These are phyloP conservation scores for Boletus reticulatus DNA, from an alignment of 768 basidiomycete species.

Conservation along the genomic window DNA sequence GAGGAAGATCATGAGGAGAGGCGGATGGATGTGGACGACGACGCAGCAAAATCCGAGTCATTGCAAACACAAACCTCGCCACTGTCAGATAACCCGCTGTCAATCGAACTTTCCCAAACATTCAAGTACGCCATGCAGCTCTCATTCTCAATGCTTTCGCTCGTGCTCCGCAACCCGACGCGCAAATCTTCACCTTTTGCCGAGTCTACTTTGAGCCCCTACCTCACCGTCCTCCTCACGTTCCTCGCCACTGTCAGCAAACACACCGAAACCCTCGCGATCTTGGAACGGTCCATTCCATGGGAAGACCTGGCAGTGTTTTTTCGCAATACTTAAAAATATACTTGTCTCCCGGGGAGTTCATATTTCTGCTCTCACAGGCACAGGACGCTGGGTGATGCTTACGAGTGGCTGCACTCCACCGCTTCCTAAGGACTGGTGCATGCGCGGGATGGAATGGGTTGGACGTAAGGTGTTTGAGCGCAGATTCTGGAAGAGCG, in stretches of 20 bases:
- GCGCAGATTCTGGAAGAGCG: constrained; percentile 90
- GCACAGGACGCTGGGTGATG: constrained; percentile 60
- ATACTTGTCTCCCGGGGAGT: constrained; percentile 49
- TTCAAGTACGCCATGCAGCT: constrained; percentile 79
- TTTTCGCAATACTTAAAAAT: constrained; percentile 58
- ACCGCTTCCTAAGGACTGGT: constrained; percentile 92
- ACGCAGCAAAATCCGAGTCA: constrained; percentile 25
- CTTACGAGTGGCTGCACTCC: constrained; percentile 67
- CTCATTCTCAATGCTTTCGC: constrained; percentile 72
- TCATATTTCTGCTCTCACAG: constrained; percentile 24
- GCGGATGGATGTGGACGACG: constrained; percentile 67
- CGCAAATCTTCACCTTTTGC: constrained; percentile 59
- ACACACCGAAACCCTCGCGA: constrained; percentile 53
- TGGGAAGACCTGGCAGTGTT: constrained; percentile 75
- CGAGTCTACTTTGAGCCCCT: constrained; percentile 70
- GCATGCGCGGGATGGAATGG: constrained; percentile 96
- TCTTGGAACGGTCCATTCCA: constrained; percentile 77
- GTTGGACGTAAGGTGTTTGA: constrained; percentile 87
- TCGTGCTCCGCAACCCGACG: constrained; percentile 62
- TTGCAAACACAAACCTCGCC: constrained; percentile 25
- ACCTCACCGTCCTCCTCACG: constrained; percentile 82
- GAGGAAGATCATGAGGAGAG: constrained; percentile 44
- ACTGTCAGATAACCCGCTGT: constrained; percentile 33
- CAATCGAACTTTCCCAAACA: constrained; percentile 53
- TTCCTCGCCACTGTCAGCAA: constrained; percentile 81